phyloP scores from a whole-genome alignment of 2,329 filamentous ascomycete species.

The Parasarocladium wereldwijsianum region DNA sequence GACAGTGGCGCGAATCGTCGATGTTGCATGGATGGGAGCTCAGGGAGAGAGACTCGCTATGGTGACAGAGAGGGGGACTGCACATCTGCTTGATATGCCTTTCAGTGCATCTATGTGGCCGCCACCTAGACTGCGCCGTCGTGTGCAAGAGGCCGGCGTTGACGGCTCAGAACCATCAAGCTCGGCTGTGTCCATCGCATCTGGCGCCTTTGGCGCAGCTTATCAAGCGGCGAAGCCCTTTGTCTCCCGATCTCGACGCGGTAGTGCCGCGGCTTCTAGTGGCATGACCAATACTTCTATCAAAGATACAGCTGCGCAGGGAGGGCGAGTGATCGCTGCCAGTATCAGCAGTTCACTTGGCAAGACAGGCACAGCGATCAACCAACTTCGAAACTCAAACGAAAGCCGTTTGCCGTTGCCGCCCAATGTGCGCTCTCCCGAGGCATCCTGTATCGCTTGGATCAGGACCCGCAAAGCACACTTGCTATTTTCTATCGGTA shows the following conservation, averaged over 20 bases:
- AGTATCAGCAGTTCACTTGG: slow-evolving; percentile 62
- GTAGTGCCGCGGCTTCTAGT: slow-evolving; percentile 12
- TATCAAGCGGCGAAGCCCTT: slow-evolving; percentile 52
- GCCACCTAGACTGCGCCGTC: slow-evolving; percentile 44
- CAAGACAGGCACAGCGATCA: slow-evolving; percentile 56
- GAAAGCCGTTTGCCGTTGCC: slow-evolving; percentile 63
- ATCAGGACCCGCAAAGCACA: slow-evolving; percentile 47
- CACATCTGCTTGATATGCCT: slow-evolving; percentile 83
- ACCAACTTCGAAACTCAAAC: slow-evolving; percentile 56
- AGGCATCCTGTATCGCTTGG: slow-evolving; percentile 49
- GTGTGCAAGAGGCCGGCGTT: slow-evolving; percentile 26
- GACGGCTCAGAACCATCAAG: slow-evolving; percentile 32
- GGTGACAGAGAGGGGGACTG: slow-evolving; percentile 86
- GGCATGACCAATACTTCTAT: slow-evolving; percentile 25
- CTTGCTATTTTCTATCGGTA: slow-evolving; percentile 48
- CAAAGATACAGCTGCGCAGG: slow-evolving; percentile 50
- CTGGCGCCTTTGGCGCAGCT: slow-evolving; percentile 55
- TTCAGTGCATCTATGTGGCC: slow-evolving; percentile 77
- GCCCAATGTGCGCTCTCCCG: slow-evolving; percentile 34
- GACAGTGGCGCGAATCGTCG: slow-evolving; percentile 81
- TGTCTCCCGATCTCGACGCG: slow-evolving; percentile 37
- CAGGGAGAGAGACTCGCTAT: slow-evolving; percentile 74
- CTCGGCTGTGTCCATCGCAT: slow-evolving; percentile 53
- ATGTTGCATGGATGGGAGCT: slow-evolving; percentile 75
- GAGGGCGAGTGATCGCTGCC: slow-evolving; percentile 56